phyloP scores from a whole-genome alignment of 2,329 filamentous ascomycete species.

The Fusarium sp. region DNA sequence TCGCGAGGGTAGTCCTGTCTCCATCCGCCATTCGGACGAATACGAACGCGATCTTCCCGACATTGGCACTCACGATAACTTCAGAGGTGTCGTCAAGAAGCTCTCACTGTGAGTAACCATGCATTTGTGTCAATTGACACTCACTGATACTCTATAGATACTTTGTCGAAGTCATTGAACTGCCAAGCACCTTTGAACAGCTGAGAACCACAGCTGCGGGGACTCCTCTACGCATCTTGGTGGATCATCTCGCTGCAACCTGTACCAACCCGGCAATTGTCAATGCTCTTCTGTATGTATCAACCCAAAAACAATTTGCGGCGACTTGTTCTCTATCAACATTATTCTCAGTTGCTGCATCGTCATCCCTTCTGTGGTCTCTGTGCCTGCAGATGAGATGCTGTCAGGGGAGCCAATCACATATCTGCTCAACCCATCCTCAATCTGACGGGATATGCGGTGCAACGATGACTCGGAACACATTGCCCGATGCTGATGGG shows the following conservation, averaged over 20 bases:
- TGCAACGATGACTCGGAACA: constrained; percentile 6
- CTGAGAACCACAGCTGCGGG: constrained; percentile 74
- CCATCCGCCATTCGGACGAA: constrained; percentile 46
- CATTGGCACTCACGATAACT: constrained; percentile 68
- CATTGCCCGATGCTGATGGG: not conserved
- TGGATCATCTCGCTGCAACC: constrained; percentile 71
- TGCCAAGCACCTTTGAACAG: constrained; percentile 79
- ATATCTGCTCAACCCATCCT: constrained; percentile 5
- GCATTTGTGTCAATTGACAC: not conserved
- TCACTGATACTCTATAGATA: constrained; percentile 59
- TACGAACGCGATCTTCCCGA: constrained; percentile 61
- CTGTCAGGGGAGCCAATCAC: constrained; percentile 30
- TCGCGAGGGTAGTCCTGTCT: constrained; percentile 53
- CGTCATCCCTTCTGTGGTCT: not conserved
- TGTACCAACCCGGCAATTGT: constrained; percentile 78
- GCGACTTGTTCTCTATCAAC: not conserved
- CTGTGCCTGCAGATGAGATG: constrained; percentile 25
- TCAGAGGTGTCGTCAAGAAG: constrained; percentile 74
- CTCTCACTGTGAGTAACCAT: constrained; percentile 65
- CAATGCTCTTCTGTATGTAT: constrained; percentile 76
- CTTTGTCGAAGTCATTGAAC: constrained; percentile 70
- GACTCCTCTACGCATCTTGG: constrained; percentile 66
- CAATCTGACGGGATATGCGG: constrained; percentile 10
- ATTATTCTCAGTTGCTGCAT: not conserved
- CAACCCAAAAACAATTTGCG: not conserved